These are phyloP conservation scores for Quercus robur DNA, from an alignment of 306 rosid genomes.

Conservation along the genomic window DNA sequence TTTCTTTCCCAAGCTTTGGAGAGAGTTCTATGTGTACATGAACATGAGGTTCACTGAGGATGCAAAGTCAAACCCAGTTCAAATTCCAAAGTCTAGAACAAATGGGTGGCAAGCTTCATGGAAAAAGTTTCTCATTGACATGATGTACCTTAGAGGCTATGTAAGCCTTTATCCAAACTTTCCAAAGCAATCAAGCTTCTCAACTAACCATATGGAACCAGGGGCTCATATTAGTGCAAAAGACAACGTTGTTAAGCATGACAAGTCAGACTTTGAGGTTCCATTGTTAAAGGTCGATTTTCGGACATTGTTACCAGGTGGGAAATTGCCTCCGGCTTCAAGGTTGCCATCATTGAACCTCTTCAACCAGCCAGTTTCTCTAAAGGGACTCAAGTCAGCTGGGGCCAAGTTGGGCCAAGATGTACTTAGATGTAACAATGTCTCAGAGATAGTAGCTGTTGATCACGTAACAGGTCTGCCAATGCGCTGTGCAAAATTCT, in stretches of 20 bases:
- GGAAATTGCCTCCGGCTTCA: constrained; percentile 79
- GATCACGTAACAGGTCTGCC: constrained; percentile 83
- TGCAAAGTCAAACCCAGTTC: constrained; percentile 82
- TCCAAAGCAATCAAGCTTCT: constrained; percentile 87
- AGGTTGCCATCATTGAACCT: constrained; percentile 80
- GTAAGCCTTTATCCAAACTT: constrained; percentile 91
- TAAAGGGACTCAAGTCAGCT: constrained; percentile 82
- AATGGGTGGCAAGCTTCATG: constrained; percentile 99
- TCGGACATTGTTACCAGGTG: constrained; percentile 49
- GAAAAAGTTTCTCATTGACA: constrained; percentile 94
- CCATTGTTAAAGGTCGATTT: constrained; percentile 79
- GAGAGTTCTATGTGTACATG: constrained; percentile 95
- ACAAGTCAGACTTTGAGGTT: constrained; percentile 82
- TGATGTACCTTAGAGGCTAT: constrained; percentile 98
- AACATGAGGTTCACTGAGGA: constrained; percentile 86
- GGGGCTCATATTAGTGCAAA: constrained; percentile 97
- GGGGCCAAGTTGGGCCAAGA: constrained; percentile 94
- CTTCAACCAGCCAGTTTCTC: constrained; percentile 76
- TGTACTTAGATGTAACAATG: constrained; percentile 70
- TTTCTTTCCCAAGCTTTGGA: constrained; percentile 97
- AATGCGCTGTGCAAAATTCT: constrained; percentile 63
- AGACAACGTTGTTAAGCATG: constrained; percentile 71
- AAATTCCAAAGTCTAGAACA: constrained; percentile 87
- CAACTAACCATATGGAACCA: constrained; percentile 97
- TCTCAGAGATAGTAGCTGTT: constrained; percentile 66